A percentile compares a stretch with the other conserved stretches of the same genome.
Conservation (phyloP, 179 eudicot genomes). For the Gypsophila paniculata region DNA sequence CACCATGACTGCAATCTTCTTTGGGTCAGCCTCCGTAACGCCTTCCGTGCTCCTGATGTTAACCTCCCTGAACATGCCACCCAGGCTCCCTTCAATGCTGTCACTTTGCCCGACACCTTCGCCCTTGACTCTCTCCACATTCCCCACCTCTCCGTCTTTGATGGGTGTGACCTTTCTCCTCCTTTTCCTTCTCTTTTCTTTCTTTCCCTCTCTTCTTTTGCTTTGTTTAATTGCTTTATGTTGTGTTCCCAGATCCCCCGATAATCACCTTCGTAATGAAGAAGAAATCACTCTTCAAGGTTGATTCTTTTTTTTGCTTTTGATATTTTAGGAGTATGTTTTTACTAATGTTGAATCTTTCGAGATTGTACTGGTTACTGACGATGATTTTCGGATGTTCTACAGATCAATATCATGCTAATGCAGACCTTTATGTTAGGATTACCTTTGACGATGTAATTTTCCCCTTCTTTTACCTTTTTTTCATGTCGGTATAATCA, state of each 20-base stretch:
- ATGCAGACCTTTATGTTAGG: slow-evolving; percentile 51
- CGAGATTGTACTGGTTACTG: slow-evolving; percentile 12
- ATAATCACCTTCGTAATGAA: slow-evolving; percentile 43
- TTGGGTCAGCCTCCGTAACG: slow-evolving; percentile 44
- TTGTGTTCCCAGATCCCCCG: slow-evolving; percentile 41
- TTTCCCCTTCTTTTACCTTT: neutral
- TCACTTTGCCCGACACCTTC: slow-evolving; percentile 78
- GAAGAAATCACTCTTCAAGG: slow-evolving; percentile 77
- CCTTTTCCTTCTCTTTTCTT: neutral
- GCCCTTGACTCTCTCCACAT: slow-evolving; percentile 62
- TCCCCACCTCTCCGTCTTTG: slow-evolving; percentile 18
- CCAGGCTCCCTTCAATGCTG: slow-evolving; percentile 63
- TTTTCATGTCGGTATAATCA: neutral
- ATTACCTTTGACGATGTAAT: slow-evolving; percentile 66
- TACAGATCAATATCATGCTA: slow-evolving; percentile 54
- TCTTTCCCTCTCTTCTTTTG: neutral
- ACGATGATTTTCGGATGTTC: neutral
- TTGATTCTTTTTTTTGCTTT: slow-evolving; percentile 13
- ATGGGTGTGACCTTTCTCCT: slow-evolving; percentile 41
- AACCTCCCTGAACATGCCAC: slow-evolving; percentile 74
- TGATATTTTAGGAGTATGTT: too few relatives aligned
- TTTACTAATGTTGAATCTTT: neutral
- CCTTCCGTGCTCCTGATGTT: slow-evolving; percentile 44
- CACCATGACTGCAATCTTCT: slow-evolving; percentile 61
- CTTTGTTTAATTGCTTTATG: neutral